Evolutionary conservation across 2,329 filamentous ascomycete genomes (phyloP).

Genomic region (Emergomyces pasteurianus): DNA sequence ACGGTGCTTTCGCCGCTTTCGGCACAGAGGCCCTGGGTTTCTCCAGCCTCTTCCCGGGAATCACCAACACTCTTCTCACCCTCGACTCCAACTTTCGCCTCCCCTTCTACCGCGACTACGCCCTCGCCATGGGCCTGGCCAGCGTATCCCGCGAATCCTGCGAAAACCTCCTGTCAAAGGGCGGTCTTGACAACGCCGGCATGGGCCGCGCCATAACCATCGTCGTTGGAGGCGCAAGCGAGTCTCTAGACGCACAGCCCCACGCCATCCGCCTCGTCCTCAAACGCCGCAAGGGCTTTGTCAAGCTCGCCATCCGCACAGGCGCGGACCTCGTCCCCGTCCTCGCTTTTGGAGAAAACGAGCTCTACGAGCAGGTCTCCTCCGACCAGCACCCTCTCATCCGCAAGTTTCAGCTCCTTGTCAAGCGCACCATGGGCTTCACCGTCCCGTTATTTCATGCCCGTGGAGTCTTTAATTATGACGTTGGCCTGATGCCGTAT

Average conservation of each 20-base stretch:
- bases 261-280: constrained; percentile 66
- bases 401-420: constrained; percentile 67
- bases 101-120: constrained; percentile 87
- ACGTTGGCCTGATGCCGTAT: constrained; percentile 93
- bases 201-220: constrained; percentile 96
- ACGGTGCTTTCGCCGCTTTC: constrained; percentile 89
- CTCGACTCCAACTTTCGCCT: constrained; percentile 94
- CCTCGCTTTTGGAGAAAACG: constrained; percentile 87
- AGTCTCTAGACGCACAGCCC: constrained; percentile 80
- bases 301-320: constrained; percentile 82
- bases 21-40: constrained; percentile 84
- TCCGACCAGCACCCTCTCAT: constrained; percentile 65
- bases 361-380: constrained; percentile 83
- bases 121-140: constrained; percentile 74
- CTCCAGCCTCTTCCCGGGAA: constrained; percentile 76
- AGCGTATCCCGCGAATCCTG: constrained; percentile 89
- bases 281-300: constrained; percentile 75
- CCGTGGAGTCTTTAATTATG: constrained; percentile 90
- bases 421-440: constrained; percentile 81
- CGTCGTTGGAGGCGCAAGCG: constrained; percentile 81
- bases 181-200: constrained; percentile 64
- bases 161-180: constrained; percentile 71
- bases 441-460: constrained; percentile 86
- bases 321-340: constrained; percentile 93
- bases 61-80: constrained; percentile 85